These are phyloP conservation scores for Trypanosoma avium DNA, from an alignment of 208 protist species.

Conservation along the genomic window DNA sequence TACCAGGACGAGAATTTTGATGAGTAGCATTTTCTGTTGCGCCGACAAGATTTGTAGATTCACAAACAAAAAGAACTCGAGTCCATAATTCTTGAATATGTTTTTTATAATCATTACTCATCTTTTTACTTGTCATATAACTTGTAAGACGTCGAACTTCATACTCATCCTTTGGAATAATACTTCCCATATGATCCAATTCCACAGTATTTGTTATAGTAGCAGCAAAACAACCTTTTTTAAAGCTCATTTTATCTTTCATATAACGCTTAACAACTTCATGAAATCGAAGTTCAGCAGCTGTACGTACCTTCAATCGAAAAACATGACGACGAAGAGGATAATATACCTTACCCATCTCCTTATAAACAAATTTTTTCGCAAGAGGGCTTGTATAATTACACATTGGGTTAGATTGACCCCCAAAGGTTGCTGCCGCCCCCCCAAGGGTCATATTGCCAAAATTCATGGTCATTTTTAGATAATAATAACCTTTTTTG, in stretches of 20 bases:
- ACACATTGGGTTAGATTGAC: constrained; percentile 84
- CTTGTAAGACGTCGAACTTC: constrained; percentile 84
- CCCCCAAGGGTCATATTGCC: constrained; percentile 80
- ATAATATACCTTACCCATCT: constrained; percentile 83
- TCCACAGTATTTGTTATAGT: constrained; percentile 88
- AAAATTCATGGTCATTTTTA: constrained; percentile 90
- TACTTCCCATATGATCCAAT: constrained; percentile 90
- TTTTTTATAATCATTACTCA: constrained; percentile 90
- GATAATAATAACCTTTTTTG: neutral
- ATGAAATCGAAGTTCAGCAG: constrained; percentile 83
- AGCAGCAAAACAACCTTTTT: constrained; percentile 79
- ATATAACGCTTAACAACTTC: constrained; percentile 88
- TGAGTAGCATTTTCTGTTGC: constrained; percentile 66
- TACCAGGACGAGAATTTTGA: constrained; percentile 83
- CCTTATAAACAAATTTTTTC: constrained; percentile 90
- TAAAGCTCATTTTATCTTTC: constrained; percentile 87
- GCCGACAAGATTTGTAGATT: constrained; percentile 81
- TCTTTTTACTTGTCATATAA: constrained; percentile 92
- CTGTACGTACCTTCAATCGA: constrained; percentile 84
- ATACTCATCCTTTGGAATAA: constrained; percentile 91
- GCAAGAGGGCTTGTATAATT: constrained; percentile 89
- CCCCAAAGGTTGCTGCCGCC: constrained; percentile 86
- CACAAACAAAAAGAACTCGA: constrained; percentile 79
- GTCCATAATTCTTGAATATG: constrained; percentile 88
- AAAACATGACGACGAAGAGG: constrained; percentile 85